A percentile compares a stretch with the other conserved stretches of the same genome.
Evolutionary conservation across 208 protist species (phyloP).

Genomic region (Leishmania lainsoni): DNA sequence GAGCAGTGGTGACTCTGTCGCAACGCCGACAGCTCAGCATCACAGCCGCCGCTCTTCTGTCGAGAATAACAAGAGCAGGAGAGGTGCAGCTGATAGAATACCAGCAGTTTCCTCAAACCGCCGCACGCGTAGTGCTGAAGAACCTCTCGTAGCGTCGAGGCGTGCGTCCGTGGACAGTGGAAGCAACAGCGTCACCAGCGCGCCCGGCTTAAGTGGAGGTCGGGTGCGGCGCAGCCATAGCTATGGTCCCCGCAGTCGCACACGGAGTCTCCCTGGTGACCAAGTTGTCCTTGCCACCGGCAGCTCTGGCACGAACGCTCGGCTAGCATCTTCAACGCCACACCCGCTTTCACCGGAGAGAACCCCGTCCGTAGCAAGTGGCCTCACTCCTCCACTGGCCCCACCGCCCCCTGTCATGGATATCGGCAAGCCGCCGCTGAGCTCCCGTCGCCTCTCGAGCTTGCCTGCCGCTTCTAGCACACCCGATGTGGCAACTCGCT

Average conservation of each 20-base stretch:
- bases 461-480: constrained; percentile 4
- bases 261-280: background rate
- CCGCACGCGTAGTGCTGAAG: constrained; percentile 34
- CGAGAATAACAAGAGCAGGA: constrained; percentile 13
- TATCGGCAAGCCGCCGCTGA: constrained; percentile 63
- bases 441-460: constrained; percentile 35
- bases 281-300: background rate
- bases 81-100: background rate
- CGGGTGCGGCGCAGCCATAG: constrained; percentile 30
- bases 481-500: background rate
- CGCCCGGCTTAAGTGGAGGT: background rate
- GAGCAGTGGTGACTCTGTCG: constrained; percentile 4
- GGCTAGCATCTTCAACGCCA: constrained; percentile 12
- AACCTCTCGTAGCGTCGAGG: constrained; percentile 20
- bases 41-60: constrained; percentile 12
- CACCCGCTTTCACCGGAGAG: constrained; percentile 19
- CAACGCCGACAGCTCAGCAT: constrained; percentile 4
- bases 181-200: background rate
- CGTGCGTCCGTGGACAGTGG: background rate
- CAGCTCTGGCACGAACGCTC: constrained; percentile 2
- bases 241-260: constrained; percentile 13
- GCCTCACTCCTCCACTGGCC: constrained; percentile 26
- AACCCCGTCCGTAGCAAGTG: constrained; percentile 9
- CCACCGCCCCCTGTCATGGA: constrained; percentile 28
- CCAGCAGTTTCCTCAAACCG: background rate